A percentile compares a stretch with the other conserved stretches of the same genome.
Conservation (phyloP, 1,139 yeast genomes). For the Blastobotrys illinoisensis region DNA sequence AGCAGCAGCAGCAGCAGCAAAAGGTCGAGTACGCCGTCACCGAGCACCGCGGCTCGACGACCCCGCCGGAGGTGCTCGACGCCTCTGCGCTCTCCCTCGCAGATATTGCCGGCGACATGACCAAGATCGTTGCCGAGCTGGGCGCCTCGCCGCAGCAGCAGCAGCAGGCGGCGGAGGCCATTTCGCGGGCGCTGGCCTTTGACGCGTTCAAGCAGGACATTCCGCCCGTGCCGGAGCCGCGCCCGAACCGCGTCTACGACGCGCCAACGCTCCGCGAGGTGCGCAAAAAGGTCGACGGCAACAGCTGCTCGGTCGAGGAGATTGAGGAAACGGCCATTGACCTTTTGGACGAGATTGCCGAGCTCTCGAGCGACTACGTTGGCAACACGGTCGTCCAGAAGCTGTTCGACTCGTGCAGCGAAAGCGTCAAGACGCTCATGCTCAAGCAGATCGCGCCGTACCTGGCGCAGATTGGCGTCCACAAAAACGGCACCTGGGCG, state of each 20-base stretch:
- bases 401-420: slow-evolving; percentile 66
- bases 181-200: slow-evolving; percentile 29
- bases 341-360: slow-evolving; percentile 87
- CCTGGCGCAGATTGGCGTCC: slow-evolving; percentile 88
- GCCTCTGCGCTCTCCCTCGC: slow-evolving; percentile 13
- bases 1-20: background rate
- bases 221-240: slow-evolving; percentile 32
- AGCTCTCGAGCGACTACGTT: slow-evolving; percentile 82
- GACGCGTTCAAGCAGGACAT: slow-evolving; percentile 24
- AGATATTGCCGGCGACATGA: slow-evolving; percentile 28
- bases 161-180: slow-evolving; percentile 18
- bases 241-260: slow-evolving; percentile 61
- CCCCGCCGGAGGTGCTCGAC: slow-evolving; percentile 3
- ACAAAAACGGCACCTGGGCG: slow-evolving; percentile 99
- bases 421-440: slow-evolving; percentile 73
- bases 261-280: slow-evolving; percentile 71
- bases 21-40: slow-evolving; percentile 17
- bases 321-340: slow-evolving; percentile 79
- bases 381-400: slow-evolving; percentile 97
- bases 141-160: slow-evolving; percentile 29
- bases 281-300: slow-evolving; percentile 45
- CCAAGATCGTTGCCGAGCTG: slow-evolving; percentile 25
- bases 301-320: slow-evolving; percentile 44
- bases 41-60: slow-evolving; percentile 12
- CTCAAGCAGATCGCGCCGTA: slow-evolving; percentile 72